Base-by-base conservation (phyloP, 2,329 filamentous ascomycete genomes). In the Graphilbum sp. region DNA sequence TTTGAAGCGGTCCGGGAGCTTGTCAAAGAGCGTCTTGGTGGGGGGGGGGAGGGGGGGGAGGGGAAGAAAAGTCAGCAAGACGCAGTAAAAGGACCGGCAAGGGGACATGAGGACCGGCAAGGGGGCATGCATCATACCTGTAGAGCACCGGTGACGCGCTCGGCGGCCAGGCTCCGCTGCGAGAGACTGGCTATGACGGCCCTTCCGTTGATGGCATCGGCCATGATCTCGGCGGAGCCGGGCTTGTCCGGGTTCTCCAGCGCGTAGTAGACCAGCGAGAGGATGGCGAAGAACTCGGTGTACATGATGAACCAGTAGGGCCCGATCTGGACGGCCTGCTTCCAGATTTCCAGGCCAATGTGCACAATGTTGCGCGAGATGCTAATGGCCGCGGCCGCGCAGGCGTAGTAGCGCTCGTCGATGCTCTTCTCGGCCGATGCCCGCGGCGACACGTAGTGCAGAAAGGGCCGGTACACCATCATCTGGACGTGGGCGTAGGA, bases 261-360 rank as follows among this genome's bases (percentile, higher is more conserved):
- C 1, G 81, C 79, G 51, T 81, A 88, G 51, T 84, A 90, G 1
- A 88, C 65, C 34, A 90, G 62, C 0, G 83, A 83, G 24, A 90
- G 62, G 24, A 88, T 79, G 13, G 80, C 77, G 52, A 86, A 87
- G 58, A 85, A 87, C 15, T 82, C 79, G 3, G 81, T 85, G 52
- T 85, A 88, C 52, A 88, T 73, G 47, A 82, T 80, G 51, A 88
- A 88, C 83, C 83, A 90, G 55, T 85, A 87, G 0, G 82, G 79
- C 1, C 83, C 84, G 44, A 79, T 78, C n/a, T 90, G 35, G 20
- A 46, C 46, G 2, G 42, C 40, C 27, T 46, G 43, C 25, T 45
- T 45, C n/a, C 41, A 41, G 4, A 46, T 42, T 21, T 39, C 38
- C 33, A 36, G 32, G 29, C 38, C 38, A 21, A 39, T 39, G 33